Conservation (phyloP, 768 basidiomycete species). For the Rickenella mellea region DNA sequence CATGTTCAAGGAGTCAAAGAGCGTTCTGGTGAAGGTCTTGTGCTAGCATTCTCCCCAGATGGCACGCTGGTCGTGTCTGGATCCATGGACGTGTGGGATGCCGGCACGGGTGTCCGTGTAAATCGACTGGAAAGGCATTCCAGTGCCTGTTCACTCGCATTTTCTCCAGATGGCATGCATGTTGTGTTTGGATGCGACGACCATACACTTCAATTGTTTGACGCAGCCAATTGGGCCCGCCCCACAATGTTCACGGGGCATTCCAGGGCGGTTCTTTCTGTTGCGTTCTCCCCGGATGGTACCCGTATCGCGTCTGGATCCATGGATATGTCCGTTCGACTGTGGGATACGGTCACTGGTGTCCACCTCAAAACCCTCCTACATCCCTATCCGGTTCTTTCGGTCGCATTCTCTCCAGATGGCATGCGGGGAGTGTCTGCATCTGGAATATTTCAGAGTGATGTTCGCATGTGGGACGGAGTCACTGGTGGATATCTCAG, state of each 20-base stretch:
- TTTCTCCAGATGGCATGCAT: slow-evolving; percentile 10
- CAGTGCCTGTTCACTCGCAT: slow-evolving; percentile 4
- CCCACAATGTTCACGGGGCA: not conserved
- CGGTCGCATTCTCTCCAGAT: not conserved
- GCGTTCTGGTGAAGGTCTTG: not conserved
- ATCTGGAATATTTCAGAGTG: not conserved
- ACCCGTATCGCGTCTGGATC: too few relatives aligned
- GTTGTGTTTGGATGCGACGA: slow-evolving; percentile 9
- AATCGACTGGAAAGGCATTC: slow-evolving; percentile 6
- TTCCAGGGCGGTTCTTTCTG: too few relatives aligned
- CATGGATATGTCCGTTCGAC: too few relatives aligned
- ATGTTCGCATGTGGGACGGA: too few relatives aligned
- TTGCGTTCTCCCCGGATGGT: too few relatives aligned
- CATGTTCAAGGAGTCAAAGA: not conserved
- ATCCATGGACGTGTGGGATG: slow-evolving; percentile 3
- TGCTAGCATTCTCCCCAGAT: slow-evolving; percentile 1
- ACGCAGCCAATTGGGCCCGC: slow-evolving; percentile 4
- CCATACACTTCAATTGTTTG: slow-evolving; percentile 10
- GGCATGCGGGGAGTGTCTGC: not conserved
- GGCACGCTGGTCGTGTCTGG: not conserved
- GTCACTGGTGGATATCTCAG: too few relatives aligned
- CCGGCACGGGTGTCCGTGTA: too few relatives aligned
- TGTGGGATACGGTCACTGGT: too few relatives aligned
- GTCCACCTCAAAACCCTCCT: too few relatives aligned
- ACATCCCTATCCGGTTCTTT: not conserved